Evolutionary conservation across 441 rosid genomes (phyloP).

Genomic region (Bruguiera hainesii): DNA sequence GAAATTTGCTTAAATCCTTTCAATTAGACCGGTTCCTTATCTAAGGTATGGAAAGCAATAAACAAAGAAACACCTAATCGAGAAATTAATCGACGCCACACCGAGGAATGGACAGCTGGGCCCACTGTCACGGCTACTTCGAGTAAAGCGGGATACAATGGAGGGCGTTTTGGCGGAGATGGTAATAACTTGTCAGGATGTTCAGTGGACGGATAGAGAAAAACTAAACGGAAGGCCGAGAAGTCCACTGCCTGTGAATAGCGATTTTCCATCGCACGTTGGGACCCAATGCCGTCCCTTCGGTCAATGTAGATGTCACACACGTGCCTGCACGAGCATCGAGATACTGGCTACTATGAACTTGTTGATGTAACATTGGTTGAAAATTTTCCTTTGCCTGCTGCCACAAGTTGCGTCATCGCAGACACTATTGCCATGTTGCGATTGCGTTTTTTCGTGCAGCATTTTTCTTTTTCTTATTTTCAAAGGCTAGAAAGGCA

Average conservation of each 20-base stretch:
- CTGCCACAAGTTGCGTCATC: too few species aligned
- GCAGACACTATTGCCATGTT: too few species aligned
- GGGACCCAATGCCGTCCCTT: slow-evolving; percentile 33
- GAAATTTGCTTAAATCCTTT: too few species aligned
- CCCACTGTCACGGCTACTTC: too few species aligned
- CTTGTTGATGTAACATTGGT: not conserved
- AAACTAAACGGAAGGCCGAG: not conserved
- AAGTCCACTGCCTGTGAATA: slow-evolving; percentile 2
- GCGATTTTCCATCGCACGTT: not conserved
- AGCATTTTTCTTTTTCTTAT: not conserved
- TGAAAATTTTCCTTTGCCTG: not conserved
- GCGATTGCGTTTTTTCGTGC: too few species aligned
- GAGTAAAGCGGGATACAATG: too few species aligned
- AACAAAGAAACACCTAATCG: too few species aligned
- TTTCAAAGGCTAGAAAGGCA: slow-evolving; percentile 15
- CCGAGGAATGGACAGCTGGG: too few species aligned
- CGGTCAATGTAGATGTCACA: slow-evolving; percentile 7
- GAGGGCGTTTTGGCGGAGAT: not conserved
- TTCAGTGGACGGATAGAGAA: slow-evolving; percentile 11
- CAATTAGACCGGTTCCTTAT: too few species aligned
- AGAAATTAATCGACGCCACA: too few species aligned
- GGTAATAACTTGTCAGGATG: slow-evolving; percentile 6
- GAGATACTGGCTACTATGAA: too few species aligned
- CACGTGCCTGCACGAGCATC: not conserved
- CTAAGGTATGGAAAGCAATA: too few species aligned